Base-by-base conservation (phyloP, 2,329 filamentous ascomycete species). In the Huntiella bhutanensis region DNA sequence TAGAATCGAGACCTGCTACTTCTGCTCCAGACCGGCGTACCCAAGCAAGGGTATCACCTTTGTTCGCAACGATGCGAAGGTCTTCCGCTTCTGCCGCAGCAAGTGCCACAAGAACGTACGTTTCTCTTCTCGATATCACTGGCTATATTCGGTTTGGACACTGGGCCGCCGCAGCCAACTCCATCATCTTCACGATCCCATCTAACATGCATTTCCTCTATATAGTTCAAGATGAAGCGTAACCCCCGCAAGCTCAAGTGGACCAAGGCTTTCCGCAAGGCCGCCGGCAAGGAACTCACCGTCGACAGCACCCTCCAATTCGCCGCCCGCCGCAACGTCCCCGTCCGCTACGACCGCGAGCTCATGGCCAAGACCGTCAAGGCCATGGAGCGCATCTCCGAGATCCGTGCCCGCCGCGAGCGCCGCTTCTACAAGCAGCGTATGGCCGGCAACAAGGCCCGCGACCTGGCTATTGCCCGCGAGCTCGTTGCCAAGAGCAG, bases 171-270 rank as follows among this genome's bases (percentile, higher is more conserved):
- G 7, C 3, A 28, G 8, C 22, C 22, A 28, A 7, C 7, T 28
- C 3, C 22, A 36, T 36, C 34, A 4, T 11, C 12, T 36, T n/a
- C 13, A 19, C 19, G 13, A 39, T 15, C 12, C 17, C 17, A 16
- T 16, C 41, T 43, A 43, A 43, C 41, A 36, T 36, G 34, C 13
- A 13, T 37, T 11, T 3, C 10, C 7, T 32, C 10, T 8, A 10
- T 33, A 49, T 53, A 77, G 70, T 93, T 92, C 75, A 91, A 92
- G 67, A 93, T 93, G 84, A 94, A 94, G 81, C 80, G 91, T 54
- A 95, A 96, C 67, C 87, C 88, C 33, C 79, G 88, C 61, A 94
- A 95, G 65, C 75, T 96, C 56, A 91, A 86, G 65, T 95, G 88
- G 91, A 95, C 88, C 52, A 94, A 95, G 71, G 78, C 84, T 45